A percentile compares a stretch with the other conserved stretches of the same genome.
Evolutionary conservation across 2,329 filamentous ascomycete genomes (phyloP).

Genomic region (Epicoccum nigrum): DNA sequence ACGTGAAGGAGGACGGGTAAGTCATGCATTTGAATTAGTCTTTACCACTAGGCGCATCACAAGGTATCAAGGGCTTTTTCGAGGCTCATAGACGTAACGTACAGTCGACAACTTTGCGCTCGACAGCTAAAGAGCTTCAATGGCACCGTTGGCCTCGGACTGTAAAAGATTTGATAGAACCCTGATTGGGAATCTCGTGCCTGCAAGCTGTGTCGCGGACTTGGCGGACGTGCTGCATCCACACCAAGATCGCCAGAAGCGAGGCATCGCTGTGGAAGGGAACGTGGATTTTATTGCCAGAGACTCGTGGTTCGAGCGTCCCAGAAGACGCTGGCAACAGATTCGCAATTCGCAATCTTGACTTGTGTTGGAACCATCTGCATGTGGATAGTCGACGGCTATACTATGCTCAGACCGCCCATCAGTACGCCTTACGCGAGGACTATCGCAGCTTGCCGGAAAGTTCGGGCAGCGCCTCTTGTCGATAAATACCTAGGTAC

Average conservation of each 20-base stretch:
- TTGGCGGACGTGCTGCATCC: neutral
- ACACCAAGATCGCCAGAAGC: slow-evolving; percentile 11
- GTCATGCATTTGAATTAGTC: slow-evolving; percentile 45
- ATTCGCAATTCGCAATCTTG: slow-evolving; percentile 30
- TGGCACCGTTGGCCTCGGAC: neutral
- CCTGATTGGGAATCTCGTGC: neutral
- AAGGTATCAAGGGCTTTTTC: slow-evolving; percentile 23
- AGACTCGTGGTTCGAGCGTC: slow-evolving; percentile 9
- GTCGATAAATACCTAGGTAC: slow-evolving; percentile 66
- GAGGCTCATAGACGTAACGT: neutral
- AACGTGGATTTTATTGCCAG: slow-evolving; percentile 16
- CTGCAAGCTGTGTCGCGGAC: slow-evolving; percentile 3
- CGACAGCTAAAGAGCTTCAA: neutral
- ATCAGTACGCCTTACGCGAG: slow-evolving; percentile 43
- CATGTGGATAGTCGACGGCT: slow-evolving; percentile 40
- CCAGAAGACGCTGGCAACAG: slow-evolving; percentile 23
- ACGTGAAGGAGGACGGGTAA: slow-evolving; percentile 93
- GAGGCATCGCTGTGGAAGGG: slow-evolving; percentile 18
- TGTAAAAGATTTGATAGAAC: slow-evolving; percentile 5
- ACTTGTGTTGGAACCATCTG: slow-evolving; percentile 34
- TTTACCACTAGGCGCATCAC: slow-evolving; percentile 29
- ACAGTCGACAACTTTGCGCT: neutral
- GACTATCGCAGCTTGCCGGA: slow-evolving; percentile 43
- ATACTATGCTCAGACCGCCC: slow-evolving; percentile 39
- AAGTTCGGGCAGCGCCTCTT: slow-evolving; percentile 65